phyloP scores from a whole-genome alignment of 176 grass and related monocot genomes.

The Zea luxurians region DNA sequence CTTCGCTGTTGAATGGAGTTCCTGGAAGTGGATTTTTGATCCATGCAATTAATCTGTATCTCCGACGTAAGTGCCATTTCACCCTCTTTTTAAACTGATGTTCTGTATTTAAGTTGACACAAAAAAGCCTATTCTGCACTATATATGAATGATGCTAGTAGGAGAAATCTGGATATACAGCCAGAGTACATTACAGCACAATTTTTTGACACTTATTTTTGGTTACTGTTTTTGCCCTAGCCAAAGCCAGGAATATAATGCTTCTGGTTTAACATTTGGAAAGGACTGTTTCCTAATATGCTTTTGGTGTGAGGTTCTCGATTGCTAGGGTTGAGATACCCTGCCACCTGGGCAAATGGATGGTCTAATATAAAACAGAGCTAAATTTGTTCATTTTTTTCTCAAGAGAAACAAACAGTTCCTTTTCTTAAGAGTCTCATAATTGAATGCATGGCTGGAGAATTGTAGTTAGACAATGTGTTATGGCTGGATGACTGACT shows the following conservation, averaged over 20 bases:
- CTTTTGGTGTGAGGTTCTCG: slow-evolving; percentile 9
- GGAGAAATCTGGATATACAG: slow-evolving; percentile 16
- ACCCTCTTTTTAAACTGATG: slow-evolving; percentile 12
- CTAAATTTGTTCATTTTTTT: slow-evolving; percentile 6
- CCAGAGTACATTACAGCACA: neutral
- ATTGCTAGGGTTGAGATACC: neutral
- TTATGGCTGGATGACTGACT: neutral
- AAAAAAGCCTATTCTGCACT: neutral
- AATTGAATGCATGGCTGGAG: neutral
- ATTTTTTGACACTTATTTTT: neutral
- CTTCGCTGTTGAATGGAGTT: slow-evolving; percentile 93
- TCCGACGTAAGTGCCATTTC: slow-evolving; percentile 68
- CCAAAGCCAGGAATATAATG: neutral
- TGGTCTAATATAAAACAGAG: neutral
- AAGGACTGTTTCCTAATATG: neutral
- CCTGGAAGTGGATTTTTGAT: slow-evolving; percentile 95
- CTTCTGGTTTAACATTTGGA: slow-evolving; percentile 3
- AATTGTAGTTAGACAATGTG: neutral
- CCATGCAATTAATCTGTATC: slow-evolving; percentile 95
- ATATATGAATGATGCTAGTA: slow-evolving; percentile 13
- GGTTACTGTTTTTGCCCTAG: neutral
- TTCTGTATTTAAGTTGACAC: neutral
- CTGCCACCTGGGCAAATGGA: neutral
- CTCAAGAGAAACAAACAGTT: neutral
- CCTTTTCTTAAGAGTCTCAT: slow-evolving; percentile 4